Evolutionary conservation across 306 rosid genomes (phyloP).

Genomic region (Prunus campanulata): DNA sequence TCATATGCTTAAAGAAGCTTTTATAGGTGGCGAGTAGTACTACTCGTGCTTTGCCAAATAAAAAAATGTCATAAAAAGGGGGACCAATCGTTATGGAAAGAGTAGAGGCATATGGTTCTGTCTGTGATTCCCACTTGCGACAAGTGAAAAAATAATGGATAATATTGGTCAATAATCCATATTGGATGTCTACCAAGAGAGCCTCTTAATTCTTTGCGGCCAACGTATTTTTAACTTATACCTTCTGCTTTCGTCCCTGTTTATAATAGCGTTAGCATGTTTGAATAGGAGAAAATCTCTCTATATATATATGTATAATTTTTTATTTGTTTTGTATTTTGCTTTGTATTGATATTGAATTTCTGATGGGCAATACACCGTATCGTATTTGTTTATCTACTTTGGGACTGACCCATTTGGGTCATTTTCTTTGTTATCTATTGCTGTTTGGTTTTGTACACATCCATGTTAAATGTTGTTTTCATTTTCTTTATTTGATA

Average conservation of each 20-base stretch:
- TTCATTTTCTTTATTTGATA: not conserved
- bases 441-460: not conserved
- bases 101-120: constrained; percentile 49
- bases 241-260: no score
- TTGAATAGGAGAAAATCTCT: not conserved
- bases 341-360: not conserved
- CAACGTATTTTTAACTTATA: no score
- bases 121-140: constrained; percentile 38
- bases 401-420: not conserved
- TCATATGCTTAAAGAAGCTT: constrained; percentile 4
- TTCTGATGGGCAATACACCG: not conserved
- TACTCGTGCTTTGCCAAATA: constrained; percentile 26
- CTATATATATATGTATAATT: not conserved
- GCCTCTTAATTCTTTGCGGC: no score
- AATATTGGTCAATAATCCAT: constrained; percentile 8
- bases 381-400: not conserved
- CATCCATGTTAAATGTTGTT: not conserved
- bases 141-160: constrained; percentile 7
- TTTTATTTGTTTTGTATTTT: not conserved
- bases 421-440: not conserved
- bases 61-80: constrained; percentile 46
- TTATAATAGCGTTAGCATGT: no score
- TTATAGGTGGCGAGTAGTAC: constrained; percentile 19
- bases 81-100: constrained; percentile 41
- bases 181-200: not conserved